Conservation (phyloP, 2,329 filamentous ascomycete genomes). For the Hawksworthiomyces lignivorus region DNA sequence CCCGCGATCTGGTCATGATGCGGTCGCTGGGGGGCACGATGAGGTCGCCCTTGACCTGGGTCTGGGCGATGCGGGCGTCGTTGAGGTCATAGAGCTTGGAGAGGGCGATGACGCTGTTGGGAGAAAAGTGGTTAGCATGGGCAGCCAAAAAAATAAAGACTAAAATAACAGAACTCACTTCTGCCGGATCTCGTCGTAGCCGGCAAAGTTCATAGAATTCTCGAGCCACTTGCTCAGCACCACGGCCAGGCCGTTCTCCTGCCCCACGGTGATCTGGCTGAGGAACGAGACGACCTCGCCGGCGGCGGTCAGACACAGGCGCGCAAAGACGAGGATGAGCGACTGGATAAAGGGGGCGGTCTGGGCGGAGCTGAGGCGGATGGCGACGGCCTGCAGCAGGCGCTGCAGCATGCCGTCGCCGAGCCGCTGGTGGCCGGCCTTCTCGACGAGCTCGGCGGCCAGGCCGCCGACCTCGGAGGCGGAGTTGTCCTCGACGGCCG, state of each 20-base stretch:
- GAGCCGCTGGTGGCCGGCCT: conserved; percentile 82
- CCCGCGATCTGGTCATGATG: conserved; percentile 90
- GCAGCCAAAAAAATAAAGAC: neutral
- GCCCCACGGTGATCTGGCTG: conserved; percentile 71
- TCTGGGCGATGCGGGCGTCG: conserved; percentile 69
- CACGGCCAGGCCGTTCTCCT: conserved; percentile 75
- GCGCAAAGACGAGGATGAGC: conserved; percentile 88
- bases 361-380: conserved; percentile 71
- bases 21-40: conserved; percentile 70
- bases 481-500: conserved; percentile 80
- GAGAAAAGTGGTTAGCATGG: conserved; percentile 2
- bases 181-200: conserved; percentile 93
- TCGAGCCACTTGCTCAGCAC: conserved; percentile 95
- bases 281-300: conserved; percentile 90
- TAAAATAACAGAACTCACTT: conserved; percentile 53
- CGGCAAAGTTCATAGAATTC: conserved; percentile 94
- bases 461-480: conserved; percentile 94
- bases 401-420: conserved; percentile 77
- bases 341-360: conserved; percentile 91
- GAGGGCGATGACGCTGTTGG: conserved; percentile 71
- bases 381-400: conserved; percentile 81
- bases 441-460: conserved; percentile 90
- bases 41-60: conserved; percentile 84
- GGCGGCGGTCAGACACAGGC: conserved; percentile 76
- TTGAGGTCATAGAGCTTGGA: conserved; percentile 86